phyloP scores from a whole-genome alignment of 2,329 filamentous ascomycete species.

The Leptographium lundbergii region DNA sequence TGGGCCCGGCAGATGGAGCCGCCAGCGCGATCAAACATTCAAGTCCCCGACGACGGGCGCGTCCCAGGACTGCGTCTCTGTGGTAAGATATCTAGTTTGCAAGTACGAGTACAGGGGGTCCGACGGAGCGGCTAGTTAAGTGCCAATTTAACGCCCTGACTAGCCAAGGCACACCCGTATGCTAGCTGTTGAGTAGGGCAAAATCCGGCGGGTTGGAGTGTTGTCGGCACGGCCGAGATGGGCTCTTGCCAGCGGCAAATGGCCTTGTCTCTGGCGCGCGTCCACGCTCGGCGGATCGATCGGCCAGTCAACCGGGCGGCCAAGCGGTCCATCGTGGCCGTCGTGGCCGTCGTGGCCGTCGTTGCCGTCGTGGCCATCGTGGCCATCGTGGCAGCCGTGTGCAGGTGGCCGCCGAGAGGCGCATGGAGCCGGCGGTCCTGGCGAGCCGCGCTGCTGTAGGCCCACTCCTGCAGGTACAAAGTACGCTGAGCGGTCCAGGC shows the following conservation, averaged over 20 bases:
- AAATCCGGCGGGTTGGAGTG: neutral
- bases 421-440: no score
- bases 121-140: neutral
- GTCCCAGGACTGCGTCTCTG: no score
- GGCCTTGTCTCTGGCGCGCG: no score
- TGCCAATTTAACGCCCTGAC: neutral
- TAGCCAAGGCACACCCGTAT: neutral
- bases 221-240: no score
- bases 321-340: neutral
- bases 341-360: no score
- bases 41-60: neutral
- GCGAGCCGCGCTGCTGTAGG: neutral
- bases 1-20: neutral
- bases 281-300: neutral
- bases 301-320: neutral
- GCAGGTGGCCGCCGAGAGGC: no score
- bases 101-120: no score
- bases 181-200: neutral
- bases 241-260: no score
- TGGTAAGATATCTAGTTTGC: no score
- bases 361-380: no score
- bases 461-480: neutral
- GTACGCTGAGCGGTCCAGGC: no score
- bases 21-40: neutral
- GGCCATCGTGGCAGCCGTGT: no score